Conservation (phyloP, 2,329 filamentous ascomycete genomes). For the Bipolaris bicolor region DNA sequence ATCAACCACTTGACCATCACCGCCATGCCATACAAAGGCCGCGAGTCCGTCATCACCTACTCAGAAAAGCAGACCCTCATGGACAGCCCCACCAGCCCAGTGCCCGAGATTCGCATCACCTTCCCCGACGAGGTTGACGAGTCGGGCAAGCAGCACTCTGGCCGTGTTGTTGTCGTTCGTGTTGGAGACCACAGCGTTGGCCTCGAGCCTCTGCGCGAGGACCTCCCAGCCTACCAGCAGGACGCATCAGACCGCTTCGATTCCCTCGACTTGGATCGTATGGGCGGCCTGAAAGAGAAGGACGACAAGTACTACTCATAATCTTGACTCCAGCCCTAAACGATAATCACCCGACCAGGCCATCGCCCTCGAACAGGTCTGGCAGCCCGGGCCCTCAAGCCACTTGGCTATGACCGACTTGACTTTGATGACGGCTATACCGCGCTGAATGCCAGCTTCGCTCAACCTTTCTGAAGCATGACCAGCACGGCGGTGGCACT, state of each 20-base stretch:
- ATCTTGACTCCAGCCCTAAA: constrained; percentile 4
- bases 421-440: constrained; percentile 43
- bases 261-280: constrained; percentile 91
- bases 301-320: constrained; percentile 59
- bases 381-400: constrained; percentile 30
- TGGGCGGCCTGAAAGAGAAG: constrained; percentile 95
- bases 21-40: constrained; percentile 53
- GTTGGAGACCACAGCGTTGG: constrained; percentile 89
- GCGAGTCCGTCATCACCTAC: constrained; percentile 76
- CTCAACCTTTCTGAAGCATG: constrained; percentile 22
- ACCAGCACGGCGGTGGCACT: constrained; percentile 21
- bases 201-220: constrained; percentile 79
- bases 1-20: constrained; percentile 65
- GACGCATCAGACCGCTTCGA: constrained; percentile 81
- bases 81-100: constrained; percentile 75
- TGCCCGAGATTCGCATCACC: constrained; percentile 97
- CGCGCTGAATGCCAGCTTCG: constrained; percentile 35
- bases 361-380: constrained; percentile 17
- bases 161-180: constrained; percentile 87
- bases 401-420: constrained; percentile 48
- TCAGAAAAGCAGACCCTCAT: constrained; percentile 81
- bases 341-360: constrained; percentile 26
- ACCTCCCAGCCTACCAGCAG: constrained; percentile 88
- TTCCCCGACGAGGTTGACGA: constrained; percentile 96
- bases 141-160: constrained; percentile 76